Conservation (phyloP, 2,329 filamentous ascomycete species). For the Xylariaceae sp. region DNA sequence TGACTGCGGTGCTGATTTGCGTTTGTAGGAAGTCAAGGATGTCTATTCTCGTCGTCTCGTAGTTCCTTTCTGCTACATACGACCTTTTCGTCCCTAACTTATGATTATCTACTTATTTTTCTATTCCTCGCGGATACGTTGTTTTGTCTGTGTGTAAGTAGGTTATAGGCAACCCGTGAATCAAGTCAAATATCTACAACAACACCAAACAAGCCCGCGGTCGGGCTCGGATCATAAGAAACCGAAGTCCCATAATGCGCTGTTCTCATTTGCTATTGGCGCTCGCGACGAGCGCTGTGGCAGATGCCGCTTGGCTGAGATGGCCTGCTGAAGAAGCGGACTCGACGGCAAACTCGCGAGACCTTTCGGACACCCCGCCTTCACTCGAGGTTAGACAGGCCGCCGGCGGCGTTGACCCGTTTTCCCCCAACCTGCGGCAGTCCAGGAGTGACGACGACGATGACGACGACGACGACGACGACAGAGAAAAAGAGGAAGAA, state of each 20-base stretch:
- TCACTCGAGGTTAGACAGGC: slow-evolving; percentile 7
- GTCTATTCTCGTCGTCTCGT: background rate
- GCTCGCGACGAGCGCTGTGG: slow-evolving; percentile 12
- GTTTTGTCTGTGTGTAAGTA: no score
- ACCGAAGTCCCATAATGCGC: slow-evolving; percentile 13
- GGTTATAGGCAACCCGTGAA: no score
- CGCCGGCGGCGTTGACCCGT: no score
- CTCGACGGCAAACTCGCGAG: slow-evolving; percentile 4
- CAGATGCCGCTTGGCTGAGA: slow-evolving; percentile 2
- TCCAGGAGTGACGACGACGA: slow-evolving; percentile 1
- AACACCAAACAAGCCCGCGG: no score
- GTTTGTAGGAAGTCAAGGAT: background rate
- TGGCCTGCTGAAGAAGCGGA: background rate
- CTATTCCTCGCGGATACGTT: no score
- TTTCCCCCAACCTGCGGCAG: background rate
- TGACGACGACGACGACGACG: slow-evolving; percentile 3
- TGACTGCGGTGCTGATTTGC: background rate
- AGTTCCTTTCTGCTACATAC: no score
- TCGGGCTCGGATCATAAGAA: background rate
- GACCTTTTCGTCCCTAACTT: no score
- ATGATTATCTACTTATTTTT: no score
- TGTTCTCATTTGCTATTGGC: slow-evolving; percentile 12
- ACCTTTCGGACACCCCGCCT: slow-evolving; percentile 1
- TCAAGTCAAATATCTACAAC: no score
- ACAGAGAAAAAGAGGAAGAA: background rate